phyloP scores from a whole-genome alignment of 345 rosid species.

The Eucalyptus erythrocorys region DNA sequence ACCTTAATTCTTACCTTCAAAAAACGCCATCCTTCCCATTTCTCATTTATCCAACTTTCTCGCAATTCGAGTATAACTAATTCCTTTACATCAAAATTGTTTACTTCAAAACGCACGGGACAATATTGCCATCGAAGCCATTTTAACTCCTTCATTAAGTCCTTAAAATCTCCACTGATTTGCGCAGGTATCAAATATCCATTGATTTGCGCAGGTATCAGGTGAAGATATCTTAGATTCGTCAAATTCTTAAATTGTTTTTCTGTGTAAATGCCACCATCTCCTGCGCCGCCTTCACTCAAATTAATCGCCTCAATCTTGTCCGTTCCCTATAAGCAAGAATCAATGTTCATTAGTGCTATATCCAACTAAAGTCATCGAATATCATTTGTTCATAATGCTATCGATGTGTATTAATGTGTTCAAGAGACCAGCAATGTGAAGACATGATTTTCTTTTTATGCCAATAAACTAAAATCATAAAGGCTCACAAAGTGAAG shows the following conservation, averaged over 20 bases:
- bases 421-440: not conserved
- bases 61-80: not conserved
- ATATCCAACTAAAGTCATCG: not conserved
- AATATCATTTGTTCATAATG: no score
- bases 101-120: not conserved
- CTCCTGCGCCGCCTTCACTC: no score
- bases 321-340: not conserved
- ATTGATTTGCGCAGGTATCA: no score
- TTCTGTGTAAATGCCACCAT: no score
- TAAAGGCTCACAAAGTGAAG: no score
- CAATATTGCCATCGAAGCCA: rapidly evolving
- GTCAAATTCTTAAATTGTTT: not conserved
- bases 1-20: not conserved
- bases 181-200: no score
- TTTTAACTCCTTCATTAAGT: not conserved
- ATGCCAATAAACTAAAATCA: no score
- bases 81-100: rapidly evolving
- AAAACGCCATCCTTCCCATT: not conserved
- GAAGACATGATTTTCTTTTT: not conserved
- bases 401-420: rapidly evolving
- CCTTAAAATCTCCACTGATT: not conserved
- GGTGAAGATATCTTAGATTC: not conserved
- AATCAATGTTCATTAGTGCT: not conserved
- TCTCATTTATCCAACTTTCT: rapidly evolving
- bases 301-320: not conserved